Conservation (phyloP, 2,329 filamentous ascomycete genomes). For the Aspergillus viridinutans region DNA sequence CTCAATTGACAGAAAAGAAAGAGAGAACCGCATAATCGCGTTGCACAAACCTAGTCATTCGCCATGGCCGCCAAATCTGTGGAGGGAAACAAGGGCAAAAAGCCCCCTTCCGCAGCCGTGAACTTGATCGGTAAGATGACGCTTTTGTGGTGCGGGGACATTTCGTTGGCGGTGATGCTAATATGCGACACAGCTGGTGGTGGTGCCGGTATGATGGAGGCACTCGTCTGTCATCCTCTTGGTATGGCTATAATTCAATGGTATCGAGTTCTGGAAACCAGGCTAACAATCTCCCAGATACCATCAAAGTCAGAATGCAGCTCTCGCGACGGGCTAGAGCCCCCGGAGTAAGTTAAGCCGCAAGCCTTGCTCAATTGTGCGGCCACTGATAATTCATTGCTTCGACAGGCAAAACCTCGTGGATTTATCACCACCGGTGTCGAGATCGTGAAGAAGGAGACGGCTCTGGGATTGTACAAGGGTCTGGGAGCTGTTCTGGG, state of each 20-base stretch:
- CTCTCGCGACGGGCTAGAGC: conserved; percentile 79
- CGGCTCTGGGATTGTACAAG: conserved; percentile 91
- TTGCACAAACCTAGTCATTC: conserved; percentile 1
- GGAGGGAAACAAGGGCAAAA: conserved; percentile 60
- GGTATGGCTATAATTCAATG: conserved; percentile 50
- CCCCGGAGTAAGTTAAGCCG: conserved; percentile 60
- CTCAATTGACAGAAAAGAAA: conserved; percentile 3
- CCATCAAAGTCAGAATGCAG: conserved; percentile 99
- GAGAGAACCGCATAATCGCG: neutral
- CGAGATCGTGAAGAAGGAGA: conserved; percentile 86
- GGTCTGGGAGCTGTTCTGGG: conserved; percentile 94
- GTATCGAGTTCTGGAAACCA: conserved; percentile 6
- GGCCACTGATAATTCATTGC: conserved; percentile 8
- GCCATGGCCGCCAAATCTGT: conserved; percentile 59
- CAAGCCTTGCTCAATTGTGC: neutral
- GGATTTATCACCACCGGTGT: conserved; percentile 83
- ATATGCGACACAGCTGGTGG: conserved; percentile 66
- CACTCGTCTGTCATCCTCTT: conserved; percentile 88
- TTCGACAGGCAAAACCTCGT: conserved; percentile 61
- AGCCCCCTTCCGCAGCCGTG: conserved; percentile 77
- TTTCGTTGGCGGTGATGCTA: conserved; percentile 13
- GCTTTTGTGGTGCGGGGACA: neutral
- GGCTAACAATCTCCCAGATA: conserved; percentile 55
- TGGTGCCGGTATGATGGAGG: conserved; percentile 99
- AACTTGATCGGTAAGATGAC: conserved; percentile 75